Base-by-base conservation (phyloP, 805 yeast genomes). In the Myxozyma nipponensis region DNA sequence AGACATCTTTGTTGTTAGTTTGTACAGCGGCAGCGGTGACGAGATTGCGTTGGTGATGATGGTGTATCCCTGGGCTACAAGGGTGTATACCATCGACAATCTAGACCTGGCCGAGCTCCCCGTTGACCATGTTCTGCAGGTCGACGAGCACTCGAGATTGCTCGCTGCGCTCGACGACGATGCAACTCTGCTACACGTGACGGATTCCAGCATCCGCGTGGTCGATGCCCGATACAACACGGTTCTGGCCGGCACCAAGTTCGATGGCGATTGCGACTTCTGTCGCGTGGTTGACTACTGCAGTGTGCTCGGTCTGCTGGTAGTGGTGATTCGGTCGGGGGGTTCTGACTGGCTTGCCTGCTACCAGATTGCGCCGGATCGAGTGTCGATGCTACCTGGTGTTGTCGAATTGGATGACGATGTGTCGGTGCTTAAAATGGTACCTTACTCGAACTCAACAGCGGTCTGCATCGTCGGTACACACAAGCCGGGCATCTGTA, bases 381-480 rank as follows among this genome's bases (percentile, higher is more conserved):
- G n/a, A n/a, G n/a, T n/a, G n/a, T n/a, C n/a, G n/a, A n/a, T n/a
- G n/a, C n/a, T n/a, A n/a, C n/a, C n/a, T n/a, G n/a, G n/a, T n/a
- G n/a, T n/a, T n/a, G n/a, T n/a, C n/a, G n/a, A n/a, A 36, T 5
- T 34, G 43, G 52, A 6, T 39, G 38, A 21, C 7, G 36, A 43
- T 10, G 10, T n/a, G 9, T 32, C 19, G 17, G 18, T 46, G 30
- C 32, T 28, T 9, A 28, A 28, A 28, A 28, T 28, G 7, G 32
- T n/a, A n/a, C n/a, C n/a, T n/a, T n/a, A n/a, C n/a, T n/a, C n/a
- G n/a, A n/a, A n/a, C n/a, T n/a, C n/a, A n/a, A n/a, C n/a, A n/a
- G n/a, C n/a, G n/a, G n/a, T n/a, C 13, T 50, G 54, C 36, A n/a
- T 48, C 18, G 18, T 48, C n/a, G 52, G 52, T 18, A 48, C 52